A percentile compares a stretch with the other conserved stretches of the same genome.
phyloP scores from a whole-genome alignment of 805 yeast species.

The Myxozyma monticola region DNA sequence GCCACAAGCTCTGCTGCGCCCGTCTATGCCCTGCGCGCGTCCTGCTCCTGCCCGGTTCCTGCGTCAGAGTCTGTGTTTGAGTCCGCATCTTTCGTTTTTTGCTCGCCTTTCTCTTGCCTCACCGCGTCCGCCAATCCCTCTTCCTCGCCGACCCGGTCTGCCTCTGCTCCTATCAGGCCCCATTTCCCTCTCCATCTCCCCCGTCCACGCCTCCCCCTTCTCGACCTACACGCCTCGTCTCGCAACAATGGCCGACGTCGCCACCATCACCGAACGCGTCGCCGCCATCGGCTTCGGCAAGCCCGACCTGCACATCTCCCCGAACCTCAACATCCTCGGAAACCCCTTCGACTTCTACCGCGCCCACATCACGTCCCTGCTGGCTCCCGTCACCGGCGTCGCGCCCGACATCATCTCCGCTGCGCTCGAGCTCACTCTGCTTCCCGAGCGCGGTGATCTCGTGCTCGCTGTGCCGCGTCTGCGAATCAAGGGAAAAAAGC shows the following conservation, averaged over 20 bases:
- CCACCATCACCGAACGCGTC: conserved; percentile 7
- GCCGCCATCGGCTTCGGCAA: conserved; percentile 15
- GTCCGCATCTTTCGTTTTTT: no score
- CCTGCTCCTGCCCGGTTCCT: no score
- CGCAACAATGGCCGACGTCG: conserved; percentile 7
- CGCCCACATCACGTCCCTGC: conserved; percentile 80
- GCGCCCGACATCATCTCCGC: conserved; percentile 68
- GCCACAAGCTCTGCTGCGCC: no score
- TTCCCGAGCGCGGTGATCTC: conserved; percentile 89
- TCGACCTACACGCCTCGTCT: no score
- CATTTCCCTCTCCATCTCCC: no score
- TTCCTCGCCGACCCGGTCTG: no score
- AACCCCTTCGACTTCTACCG: conserved; percentile 87
- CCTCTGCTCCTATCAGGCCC: no score
- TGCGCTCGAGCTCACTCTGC: conserved; percentile 83
- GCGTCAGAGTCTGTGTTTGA: no score
- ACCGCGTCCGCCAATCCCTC: no score
- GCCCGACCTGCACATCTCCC: conserved; percentile 15
- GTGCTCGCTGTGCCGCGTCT: conserved; percentile 89
- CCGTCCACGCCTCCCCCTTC: no score
- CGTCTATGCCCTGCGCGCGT: no score
- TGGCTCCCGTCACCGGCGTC: conserved; percentile 71
- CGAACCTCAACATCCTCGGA: conserved; percentile 54
- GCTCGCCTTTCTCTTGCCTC: no score
- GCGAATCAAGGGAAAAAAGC: conserved; percentile 77